phyloP scores from a whole-genome alignment of 2,329 filamentous ascomycete species.

The Biscogniauxia marginata region DNA sequence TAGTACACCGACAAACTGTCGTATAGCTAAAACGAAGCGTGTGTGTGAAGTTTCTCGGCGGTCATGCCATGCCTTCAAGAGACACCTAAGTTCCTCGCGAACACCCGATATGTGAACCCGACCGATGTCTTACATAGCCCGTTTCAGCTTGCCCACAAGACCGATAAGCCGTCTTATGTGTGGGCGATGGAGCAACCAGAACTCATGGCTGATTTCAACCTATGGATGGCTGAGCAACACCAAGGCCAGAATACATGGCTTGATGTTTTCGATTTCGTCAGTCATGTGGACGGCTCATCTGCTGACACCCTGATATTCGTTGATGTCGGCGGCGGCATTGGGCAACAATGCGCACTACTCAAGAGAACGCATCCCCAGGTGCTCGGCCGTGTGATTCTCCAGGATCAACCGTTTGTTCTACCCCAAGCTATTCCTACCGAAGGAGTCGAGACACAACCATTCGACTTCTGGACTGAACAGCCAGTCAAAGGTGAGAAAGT shows the following conservation, averaged over 20 bases:
- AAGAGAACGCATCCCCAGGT: conserved; percentile 32
- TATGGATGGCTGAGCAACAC: conserved; percentile 15
- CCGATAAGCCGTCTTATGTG: conserved; percentile 12
- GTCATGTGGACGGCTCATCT: conserved; percentile 1
- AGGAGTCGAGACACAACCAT: conserved; percentile 11
- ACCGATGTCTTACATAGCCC: conserved; percentile 5
- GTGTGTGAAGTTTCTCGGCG: background rate
- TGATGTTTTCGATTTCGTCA: conserved; percentile 14
- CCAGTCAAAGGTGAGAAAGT: conserved; percentile 19
- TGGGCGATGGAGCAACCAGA: conserved; percentile 14
- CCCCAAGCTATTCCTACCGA: conserved; percentile 6
- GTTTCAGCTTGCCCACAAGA: conserved; percentile 13
- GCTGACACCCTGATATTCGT: conserved; percentile 31
- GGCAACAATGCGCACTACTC: conserved; percentile 38
- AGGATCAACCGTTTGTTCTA: conserved; percentile 38
- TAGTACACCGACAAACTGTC: background rate
- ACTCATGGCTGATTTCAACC: conserved; percentile 14
- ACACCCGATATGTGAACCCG: conserved; percentile 6
- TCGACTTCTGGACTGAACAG: conserved; percentile 15
- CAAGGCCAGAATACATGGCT: conserved; percentile 12
- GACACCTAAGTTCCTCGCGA: conserved; percentile 6
- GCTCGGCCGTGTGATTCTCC: conserved; percentile 36
- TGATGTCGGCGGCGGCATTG: conserved; percentile 40
- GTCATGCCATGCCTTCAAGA: conserved; percentile 7
- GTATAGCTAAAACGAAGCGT: background rate